Conservation (phyloP, 352 stramenopile species). For the Phytophthora pseudosyringae region DNA sequence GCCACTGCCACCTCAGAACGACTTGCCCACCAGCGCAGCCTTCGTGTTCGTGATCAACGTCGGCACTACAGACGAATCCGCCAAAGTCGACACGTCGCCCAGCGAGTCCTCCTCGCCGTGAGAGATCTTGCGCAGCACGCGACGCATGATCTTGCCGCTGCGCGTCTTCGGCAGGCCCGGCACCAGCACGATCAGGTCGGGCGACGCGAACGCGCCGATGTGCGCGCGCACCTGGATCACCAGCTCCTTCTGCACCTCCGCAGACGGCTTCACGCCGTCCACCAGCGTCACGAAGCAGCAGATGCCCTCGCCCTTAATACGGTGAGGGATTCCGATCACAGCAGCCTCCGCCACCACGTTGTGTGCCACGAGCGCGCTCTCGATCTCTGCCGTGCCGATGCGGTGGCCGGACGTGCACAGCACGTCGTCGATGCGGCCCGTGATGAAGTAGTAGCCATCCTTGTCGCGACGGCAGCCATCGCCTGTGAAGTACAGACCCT, state of each 20-base stretch:
- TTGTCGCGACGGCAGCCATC: constrained; percentile 88
- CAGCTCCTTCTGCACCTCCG: constrained; percentile 71
- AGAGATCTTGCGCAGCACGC: constrained; percentile 98
- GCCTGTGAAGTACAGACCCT: constrained; percentile 97
- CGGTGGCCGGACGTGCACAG: constrained; percentile 94
- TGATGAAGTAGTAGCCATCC: constrained; percentile 99
- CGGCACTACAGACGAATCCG: constrained; percentile 96
- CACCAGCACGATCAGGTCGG: constrained; percentile 96
- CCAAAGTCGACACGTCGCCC: constrained; percentile 97
- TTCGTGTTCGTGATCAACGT: constrained; percentile 92
- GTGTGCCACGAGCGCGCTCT: constrained; percentile 93
- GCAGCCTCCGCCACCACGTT: constrained; percentile 93
- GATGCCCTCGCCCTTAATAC: constrained; percentile 97
- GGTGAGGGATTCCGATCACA: constrained; percentile 95
- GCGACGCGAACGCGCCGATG: constrained; percentile 97
- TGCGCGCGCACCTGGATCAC: constrained; percentile 87
- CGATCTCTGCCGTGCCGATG: constrained; percentile 88
- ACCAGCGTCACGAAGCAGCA: constrained; percentile 96
- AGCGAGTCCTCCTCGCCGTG: constrained; percentile 94
- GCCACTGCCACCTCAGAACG: constrained; percentile 44
- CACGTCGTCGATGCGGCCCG: constrained; percentile 97
- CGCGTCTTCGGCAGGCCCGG: constrained; percentile 95
- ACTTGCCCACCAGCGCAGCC: constrained; percentile 66
- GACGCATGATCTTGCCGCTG: constrained; percentile 98
- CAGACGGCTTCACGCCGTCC: constrained; percentile 61